phyloP scores from a whole-genome alignment of 2,329 filamentous ascomycete genomes.

The Aureobasidium subglaciale region DNA sequence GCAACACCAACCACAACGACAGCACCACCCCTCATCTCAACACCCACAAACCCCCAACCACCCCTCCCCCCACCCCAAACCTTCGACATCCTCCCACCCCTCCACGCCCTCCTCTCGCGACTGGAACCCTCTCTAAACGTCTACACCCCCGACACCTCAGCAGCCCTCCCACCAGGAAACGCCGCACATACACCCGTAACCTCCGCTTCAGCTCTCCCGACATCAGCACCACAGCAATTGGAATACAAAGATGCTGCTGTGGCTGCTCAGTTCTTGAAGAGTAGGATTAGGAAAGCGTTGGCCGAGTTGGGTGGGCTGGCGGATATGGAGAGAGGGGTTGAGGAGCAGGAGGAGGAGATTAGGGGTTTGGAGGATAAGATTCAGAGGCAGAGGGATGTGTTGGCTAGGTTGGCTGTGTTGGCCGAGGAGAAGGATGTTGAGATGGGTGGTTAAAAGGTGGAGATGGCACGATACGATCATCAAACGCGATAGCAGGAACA shows the following conservation, averaged over 20 bases:
- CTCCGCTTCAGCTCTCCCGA: background rate
- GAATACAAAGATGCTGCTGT: constrained; percentile 70
- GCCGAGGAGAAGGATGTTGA: constrained; percentile 29
- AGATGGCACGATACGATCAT: background rate
- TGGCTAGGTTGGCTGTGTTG: constrained; percentile 41
- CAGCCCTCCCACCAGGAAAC: background rate
- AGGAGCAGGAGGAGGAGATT: constrained; percentile 68
- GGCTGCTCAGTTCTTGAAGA: constrained; percentile 66
- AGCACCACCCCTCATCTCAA: constrained; percentile 9
- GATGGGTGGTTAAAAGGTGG: constrained; percentile 18
- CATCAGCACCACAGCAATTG: constrained; percentile 26
- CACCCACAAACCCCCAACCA: constrained; percentile 40
- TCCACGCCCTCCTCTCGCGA: constrained; percentile 69
- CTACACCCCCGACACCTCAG: constrained; percentile 13
- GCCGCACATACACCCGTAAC: background rate
- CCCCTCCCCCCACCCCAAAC: constrained; percentile 68
- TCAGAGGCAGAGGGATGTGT: constrained; percentile 51
- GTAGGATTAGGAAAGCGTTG: constrained; percentile 68
- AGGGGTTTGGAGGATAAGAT: constrained; percentile 58
- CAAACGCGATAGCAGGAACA: too few species aligned
- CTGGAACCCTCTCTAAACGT: constrained; percentile 36
- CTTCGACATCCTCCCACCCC: constrained; percentile 78
- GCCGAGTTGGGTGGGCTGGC: constrained; percentile 58
- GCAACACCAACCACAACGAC: constrained; percentile 19
- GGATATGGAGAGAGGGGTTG: constrained; percentile 59